These are phyloP conservation scores for Penicillium atrosanguineum DNA, from an alignment of 495 filamentous ascomycete species.

Conservation along the genomic window DNA sequence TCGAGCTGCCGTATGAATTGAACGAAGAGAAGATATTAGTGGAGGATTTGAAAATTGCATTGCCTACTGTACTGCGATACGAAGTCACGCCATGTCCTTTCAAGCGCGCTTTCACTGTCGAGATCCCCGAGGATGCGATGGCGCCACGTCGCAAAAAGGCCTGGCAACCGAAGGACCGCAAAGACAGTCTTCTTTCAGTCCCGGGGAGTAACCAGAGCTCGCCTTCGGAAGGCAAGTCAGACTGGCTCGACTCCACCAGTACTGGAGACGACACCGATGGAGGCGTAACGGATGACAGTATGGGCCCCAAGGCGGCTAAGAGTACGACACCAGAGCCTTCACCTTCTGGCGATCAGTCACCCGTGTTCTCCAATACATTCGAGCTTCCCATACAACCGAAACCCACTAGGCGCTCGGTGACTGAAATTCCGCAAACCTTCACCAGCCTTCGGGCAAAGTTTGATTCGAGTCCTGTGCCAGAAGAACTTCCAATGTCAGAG, in stretches of 20 bases:
- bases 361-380: slow-evolving; percentile 11
- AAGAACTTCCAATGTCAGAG: slow-evolving; percentile 15
- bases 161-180: slow-evolving; percentile 63
- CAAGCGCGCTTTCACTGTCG: slow-evolving; percentile 68
- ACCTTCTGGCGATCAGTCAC: slow-evolving; percentile 22
- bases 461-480: slow-evolving; percentile 33
- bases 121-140: slow-evolving; percentile 66
- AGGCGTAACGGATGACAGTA: slow-evolving; percentile 39
- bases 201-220: slow-evolving; percentile 10
- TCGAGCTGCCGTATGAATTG: slow-evolving; percentile 69
- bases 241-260: slow-evolving; percentile 28
- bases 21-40: slow-evolving; percentile 58
- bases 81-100: slow-evolving; percentile 89
- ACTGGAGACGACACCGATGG: slow-evolving; percentile 40
- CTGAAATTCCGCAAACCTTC: slow-evolving; percentile 45
- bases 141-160: slow-evolving; percentile 65
- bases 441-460: slow-evolving; percentile 46
- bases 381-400: slow-evolving; percentile 20
- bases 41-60: slow-evolving; percentile 62
- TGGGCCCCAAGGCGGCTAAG: slow-evolving; percentile 27
- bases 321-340: slow-evolving; percentile 28
- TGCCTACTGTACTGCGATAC: slow-evolving; percentile 71
- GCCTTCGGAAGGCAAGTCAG: slow-evolving; percentile 9
- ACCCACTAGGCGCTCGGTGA: slow-evolving; percentile 20
- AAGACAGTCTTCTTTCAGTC: slow-evolving; percentile 32